Base-by-base conservation (phyloP, 257 asterid genomes). In the Henckelia pumila region DNA sequence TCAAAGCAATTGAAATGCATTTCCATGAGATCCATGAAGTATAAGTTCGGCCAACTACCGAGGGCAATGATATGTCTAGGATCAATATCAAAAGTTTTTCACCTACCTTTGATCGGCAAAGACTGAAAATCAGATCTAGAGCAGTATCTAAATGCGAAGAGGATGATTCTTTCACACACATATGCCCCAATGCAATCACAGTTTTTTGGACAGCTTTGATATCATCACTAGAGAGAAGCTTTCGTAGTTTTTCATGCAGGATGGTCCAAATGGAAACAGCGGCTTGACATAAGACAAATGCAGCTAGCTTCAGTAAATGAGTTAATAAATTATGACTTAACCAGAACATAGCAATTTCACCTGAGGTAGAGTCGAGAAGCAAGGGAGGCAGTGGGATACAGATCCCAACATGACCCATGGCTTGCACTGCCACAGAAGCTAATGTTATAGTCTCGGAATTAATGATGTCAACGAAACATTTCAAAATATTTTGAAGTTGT, bases 351-450 rank as follows among this genome's bases (percentile, higher is more conserved):
- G 52, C 60, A 76, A 26, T 17, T 67, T 74, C 69, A 93, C 99
- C 97, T 82, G 82, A 75, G 64, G 76, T 76, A 65, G 95, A 78
- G 68, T 82, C 95, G 70, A 78, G 69, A 71, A 70, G 82, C 79
- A 90, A 71, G 33, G 78, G 85, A 83, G 96, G 96, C 75, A 93
- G 82, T 64, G 89, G 86, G 67, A 76, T 65, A 66, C 92, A 77
- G 73, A 90, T 86, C 76, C 97, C 99, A 82, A 93, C 86, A 80
- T 90, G 97, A 73, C 99, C 99, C 76, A 93, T 83, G 56, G 97
- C 88, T 88, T 88, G 92, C 92, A 90, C 83, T 53, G 95, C 96
- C 68, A 81, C 80, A 37, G 95, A 90, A 82, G 99, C 97, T 80
- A 90, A 76, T 59, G 92, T 58, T 32, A 86, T 78, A 49, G 83